Conservation (phyloP, 1,284 basidiomycete species). For the Tilletia indica region DNA sequence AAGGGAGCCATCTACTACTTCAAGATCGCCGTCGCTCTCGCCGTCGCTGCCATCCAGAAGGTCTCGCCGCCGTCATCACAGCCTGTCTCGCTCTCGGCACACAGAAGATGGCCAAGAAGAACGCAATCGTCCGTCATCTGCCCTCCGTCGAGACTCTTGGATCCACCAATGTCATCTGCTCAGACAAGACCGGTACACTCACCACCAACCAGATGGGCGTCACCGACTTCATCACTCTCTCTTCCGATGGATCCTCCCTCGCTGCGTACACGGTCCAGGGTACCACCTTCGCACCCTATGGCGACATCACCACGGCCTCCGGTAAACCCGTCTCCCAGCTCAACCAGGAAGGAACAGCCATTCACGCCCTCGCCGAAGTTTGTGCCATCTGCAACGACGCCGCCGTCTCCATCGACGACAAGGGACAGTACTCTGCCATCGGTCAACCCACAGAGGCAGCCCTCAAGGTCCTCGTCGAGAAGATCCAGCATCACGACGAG, state of each 20-base stretch:
- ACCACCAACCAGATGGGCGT: slow-evolving; percentile 56
- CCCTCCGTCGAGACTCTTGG: slow-evolving; percentile 54
- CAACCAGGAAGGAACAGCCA: slow-evolving; percentile 42
- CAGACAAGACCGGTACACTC: slow-evolving; percentile 56
- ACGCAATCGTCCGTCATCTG: slow-evolving; percentile 54
- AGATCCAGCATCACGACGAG: slow-evolving; percentile 63
- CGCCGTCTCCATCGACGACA: slow-evolving; percentile 61
- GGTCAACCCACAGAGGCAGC: slow-evolving; percentile 82
- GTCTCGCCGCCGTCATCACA: slow-evolving; percentile 54
- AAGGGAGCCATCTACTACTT: slow-evolving; percentile 55
- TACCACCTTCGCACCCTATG: slow-evolving; percentile 45
- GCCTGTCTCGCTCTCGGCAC: slow-evolving; percentile 54
- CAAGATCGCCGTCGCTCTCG: slow-evolving; percentile 55
- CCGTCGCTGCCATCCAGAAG: slow-evolving; percentile 55
- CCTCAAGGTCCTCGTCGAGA: slow-evolving; percentile 71
- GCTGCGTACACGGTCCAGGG: slow-evolving; percentile 48
- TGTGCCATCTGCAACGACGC: slow-evolving; percentile 54
- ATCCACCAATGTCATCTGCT: slow-evolving; percentile 55
- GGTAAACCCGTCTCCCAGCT: slow-evolving; percentile 31
- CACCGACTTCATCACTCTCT: slow-evolving; percentile 39
- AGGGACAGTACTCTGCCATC: slow-evolving; percentile 74
- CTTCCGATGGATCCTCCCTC: background rate
- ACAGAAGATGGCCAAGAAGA: slow-evolving; percentile 55
- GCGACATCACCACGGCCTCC: slow-evolving; percentile 33
- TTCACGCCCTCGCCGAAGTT: slow-evolving; percentile 50